phyloP scores from a whole-genome alignment of 1,284 basidiomycete species.

The Melampsora abietis-canadensis region DNA sequence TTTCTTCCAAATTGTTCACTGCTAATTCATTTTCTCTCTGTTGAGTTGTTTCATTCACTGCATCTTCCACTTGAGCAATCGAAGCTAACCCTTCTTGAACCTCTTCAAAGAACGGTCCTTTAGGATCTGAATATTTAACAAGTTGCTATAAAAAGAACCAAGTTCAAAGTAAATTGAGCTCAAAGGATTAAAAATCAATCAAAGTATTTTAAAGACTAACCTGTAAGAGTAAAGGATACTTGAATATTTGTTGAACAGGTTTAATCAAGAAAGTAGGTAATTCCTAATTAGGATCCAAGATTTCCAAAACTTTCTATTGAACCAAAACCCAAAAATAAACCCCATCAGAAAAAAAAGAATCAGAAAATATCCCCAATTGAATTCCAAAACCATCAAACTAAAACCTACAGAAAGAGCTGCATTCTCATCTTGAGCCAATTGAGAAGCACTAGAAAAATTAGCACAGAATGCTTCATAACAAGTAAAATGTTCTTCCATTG shows the following conservation, averaged over 20 bases:
- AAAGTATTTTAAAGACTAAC: slow-evolving; percentile 54
- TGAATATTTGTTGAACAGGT: slow-evolving; percentile 73
- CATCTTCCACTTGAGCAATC: slow-evolving; percentile 88
- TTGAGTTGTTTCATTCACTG: slow-evolving; percentile 91
- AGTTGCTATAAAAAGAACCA: slow-evolving; percentile 4
- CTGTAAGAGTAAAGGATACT: slow-evolving; percentile 67
- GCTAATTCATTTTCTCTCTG: slow-evolving; percentile 75
- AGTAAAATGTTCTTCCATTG: slow-evolving; percentile 83
- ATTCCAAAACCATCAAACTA: too few species aligned
- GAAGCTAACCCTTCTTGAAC: slow-evolving; percentile 77
- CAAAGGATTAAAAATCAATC: slow-evolving; percentile 45
- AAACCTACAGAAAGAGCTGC: slow-evolving; percentile 71
- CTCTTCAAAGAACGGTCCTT: slow-evolving; percentile 74
- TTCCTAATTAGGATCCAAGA: slow-evolving; percentile 61
- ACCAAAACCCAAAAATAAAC: neutral
- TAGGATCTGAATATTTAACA: slow-evolving; percentile 64
- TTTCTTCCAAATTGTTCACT: slow-evolving; percentile 78
- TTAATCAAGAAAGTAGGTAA: slow-evolving; percentile 78
- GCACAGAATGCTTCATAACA: slow-evolving; percentile 98
- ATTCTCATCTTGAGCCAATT: slow-evolving; percentile 62
- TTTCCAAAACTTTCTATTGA: slow-evolving; percentile 48
- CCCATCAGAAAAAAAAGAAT: slow-evolving; percentile 53
- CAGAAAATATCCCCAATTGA: slow-evolving; percentile 52
- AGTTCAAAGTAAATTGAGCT: slow-evolving; percentile 2
- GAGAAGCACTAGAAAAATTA: slow-evolving; percentile 83